Evolutionary conservation across 306 rosid species (phyloP).

Genomic region (Astragalus glycyphyllos): DNA sequence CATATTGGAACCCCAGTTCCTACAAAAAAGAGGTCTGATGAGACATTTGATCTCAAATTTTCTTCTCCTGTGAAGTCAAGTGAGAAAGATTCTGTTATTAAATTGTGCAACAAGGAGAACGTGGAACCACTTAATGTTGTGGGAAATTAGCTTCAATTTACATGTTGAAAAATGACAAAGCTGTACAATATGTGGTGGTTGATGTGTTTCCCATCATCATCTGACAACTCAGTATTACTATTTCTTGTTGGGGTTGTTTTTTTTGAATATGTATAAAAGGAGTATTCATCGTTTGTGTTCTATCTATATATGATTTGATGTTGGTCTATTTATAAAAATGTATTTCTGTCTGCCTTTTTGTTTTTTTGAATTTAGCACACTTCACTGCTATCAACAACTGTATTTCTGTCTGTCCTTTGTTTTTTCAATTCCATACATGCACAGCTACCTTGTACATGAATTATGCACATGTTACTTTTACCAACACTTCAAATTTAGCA

Average conservation of each 20-base stretch:
- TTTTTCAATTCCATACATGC: too few species aligned
- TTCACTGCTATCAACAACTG: too few species aligned
- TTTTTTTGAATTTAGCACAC: too few species aligned
- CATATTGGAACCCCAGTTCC: conserved; percentile 55
- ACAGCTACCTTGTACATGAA: too few species aligned
- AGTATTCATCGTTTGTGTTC: neutral
- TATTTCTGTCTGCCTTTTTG: too few species aligned
- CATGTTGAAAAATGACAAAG: conserved; percentile 5
- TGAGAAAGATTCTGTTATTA: too few species aligned
- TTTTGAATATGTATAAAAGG: neutral
- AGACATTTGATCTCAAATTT: conserved; percentile 35
- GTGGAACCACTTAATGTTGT: conserved; percentile 44
- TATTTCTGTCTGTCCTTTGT: too few species aligned
- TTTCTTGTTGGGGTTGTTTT: neutral
- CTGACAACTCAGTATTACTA: conserved; percentile 3
- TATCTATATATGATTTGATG: neutral
- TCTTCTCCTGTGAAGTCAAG: conserved; percentile 49
- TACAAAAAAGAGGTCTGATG: conserved; percentile 50
- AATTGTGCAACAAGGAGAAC: conserved; percentile 59
- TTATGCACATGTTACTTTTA: too few species aligned
- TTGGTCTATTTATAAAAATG: too few species aligned
- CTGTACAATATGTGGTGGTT: conserved; percentile 33
- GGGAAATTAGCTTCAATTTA: conserved; percentile 44
- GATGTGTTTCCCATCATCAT: neutral
- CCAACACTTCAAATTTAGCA: too few species aligned